A percentile compares a stretch with the other conserved stretches of the same genome.
phyloP scores from a whole-genome alignment of 257 asterid genomes.

The Gardenia jasminoides region DNA sequence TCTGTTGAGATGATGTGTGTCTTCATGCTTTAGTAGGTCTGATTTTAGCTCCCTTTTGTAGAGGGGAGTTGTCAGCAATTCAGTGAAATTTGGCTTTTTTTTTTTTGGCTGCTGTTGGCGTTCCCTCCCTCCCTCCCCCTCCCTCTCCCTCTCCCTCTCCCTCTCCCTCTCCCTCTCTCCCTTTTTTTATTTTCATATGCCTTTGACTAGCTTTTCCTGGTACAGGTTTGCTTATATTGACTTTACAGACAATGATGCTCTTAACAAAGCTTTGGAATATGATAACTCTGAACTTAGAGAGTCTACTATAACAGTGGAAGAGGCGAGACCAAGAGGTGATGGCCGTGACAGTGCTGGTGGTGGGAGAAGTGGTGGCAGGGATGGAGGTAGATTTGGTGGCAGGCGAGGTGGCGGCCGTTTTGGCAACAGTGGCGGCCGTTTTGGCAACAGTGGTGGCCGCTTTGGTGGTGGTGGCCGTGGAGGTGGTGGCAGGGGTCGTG shows the following conservation, averaged over 20 bases:
- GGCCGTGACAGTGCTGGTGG: conserved; percentile 15
- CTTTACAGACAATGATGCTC: conserved; percentile 41
- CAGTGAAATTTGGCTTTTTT: no score
- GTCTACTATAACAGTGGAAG: conserved; percentile 43
- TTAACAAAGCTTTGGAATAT: conserved; percentile 56
- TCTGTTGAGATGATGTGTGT: background rate
- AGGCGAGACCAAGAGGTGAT: conserved; percentile 61
- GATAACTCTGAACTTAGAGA: conserved; percentile 49
- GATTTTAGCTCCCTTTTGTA: no score
- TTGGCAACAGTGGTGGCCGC: conserved; percentile 33
- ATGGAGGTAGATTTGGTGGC: no score
- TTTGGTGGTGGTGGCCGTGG: conserved; percentile 27
- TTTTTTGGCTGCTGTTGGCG: no score
- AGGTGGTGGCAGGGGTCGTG: conserved; percentile 46
- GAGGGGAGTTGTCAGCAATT: background rate
- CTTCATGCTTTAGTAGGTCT: no score
- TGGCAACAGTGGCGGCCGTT: conserved; percentile 20
- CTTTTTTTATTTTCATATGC: background rate
- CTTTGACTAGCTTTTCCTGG: background rate
- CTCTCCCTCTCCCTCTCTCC: no score
- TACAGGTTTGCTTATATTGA: conserved; percentile 70
- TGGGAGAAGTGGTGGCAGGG: conserved; percentile 36
- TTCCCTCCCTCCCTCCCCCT: no score
- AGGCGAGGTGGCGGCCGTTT: conserved; percentile 29
- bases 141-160: no score